These are phyloP conservation scores for Fusarium dimerum DNA, from an alignment of 2,329 filamentous ascomycete genomes.

Conservation along the genomic window DNA sequence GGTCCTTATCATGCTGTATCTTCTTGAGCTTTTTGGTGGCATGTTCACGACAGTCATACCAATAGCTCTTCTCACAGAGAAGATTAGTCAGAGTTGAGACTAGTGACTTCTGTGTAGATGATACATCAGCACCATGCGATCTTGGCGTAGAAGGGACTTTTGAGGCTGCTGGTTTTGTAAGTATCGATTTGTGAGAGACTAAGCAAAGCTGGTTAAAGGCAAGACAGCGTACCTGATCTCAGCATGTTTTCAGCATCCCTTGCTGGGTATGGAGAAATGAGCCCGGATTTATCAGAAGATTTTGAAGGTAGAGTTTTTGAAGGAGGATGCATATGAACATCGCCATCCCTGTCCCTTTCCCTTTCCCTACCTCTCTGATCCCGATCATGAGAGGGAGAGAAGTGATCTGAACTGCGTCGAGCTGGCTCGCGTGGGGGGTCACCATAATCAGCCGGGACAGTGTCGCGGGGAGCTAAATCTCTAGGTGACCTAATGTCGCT, in stretches of 20 bases:
- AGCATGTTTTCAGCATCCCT: too few relatives aligned
- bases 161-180: too few relatives aligned
- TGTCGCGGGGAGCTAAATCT: slow-evolving; percentile 13
- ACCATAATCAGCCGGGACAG: slow-evolving; percentile 8
- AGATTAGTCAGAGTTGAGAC: too few relatives aligned
- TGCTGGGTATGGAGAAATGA: background rate
- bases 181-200: too few relatives aligned
- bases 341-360: background rate
- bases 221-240: too few relatives aligned
- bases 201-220: too few relatives aligned
- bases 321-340: background rate
- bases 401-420: slow-evolving; percentile 13
- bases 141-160: too few relatives aligned
- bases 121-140: too few relatives aligned
- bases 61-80: too few relatives aligned
- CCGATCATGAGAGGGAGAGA: slow-evolving; percentile 2
- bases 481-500: slow-evolving; percentile 7
- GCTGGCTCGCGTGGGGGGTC: slow-evolving; percentile 4
- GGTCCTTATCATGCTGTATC: slow-evolving; percentile 13
- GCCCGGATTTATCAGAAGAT: slow-evolving; percentile 1
- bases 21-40: slow-evolving; percentile 20
- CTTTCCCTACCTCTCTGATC: slow-evolving; percentile 7
- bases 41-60: slow-evolving; percentile 8
- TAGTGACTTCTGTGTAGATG: too few relatives aligned
- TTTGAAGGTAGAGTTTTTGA: background rate